Conservation (phyloP, 139 green algal genomes). For the Chlorella sorokiniana region DNA sequence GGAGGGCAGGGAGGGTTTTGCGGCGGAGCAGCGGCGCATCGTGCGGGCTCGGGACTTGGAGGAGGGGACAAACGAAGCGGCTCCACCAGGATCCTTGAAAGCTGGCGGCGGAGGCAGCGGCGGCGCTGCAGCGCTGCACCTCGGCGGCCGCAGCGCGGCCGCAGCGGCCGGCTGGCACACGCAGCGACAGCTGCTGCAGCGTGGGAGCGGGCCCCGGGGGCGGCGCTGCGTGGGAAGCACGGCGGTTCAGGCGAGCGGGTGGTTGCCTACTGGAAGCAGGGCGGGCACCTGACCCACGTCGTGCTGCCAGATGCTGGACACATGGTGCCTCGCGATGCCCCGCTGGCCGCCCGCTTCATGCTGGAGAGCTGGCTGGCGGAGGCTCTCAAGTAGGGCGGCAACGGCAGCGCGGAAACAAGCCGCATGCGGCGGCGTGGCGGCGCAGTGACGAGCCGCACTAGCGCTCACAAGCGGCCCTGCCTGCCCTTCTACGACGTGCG, state of each 20-base stretch:
- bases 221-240: background rate
- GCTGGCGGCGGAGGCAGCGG: background rate
- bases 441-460: no score
- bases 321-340: conserved; percentile 60
- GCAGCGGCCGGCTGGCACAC: no score
- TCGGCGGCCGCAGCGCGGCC: no score
- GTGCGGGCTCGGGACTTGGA: background rate
- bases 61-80: background rate
- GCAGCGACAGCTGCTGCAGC: background rate
- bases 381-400: background rate
- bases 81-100: background rate
- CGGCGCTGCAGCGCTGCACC: no score
- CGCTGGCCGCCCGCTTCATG: conserved; percentile 36
- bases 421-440: no score
- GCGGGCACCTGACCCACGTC: conserved; percentile 45
- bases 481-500: no score
- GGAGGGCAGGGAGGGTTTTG: conserved; percentile 1
- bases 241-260: background rate
- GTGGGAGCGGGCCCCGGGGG: background rate
- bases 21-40: background rate
- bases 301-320: conserved; percentile 58
- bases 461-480: no score
- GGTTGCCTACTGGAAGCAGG: conserved; percentile 31
- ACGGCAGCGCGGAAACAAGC: no score
- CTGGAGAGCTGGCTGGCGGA: conserved; percentile 32